Evolutionary conservation across 768 basidiomycete species (phyloP), one percentile per base, ranked within the genome.

Genomic region (Trametes coccinea): DNA sequence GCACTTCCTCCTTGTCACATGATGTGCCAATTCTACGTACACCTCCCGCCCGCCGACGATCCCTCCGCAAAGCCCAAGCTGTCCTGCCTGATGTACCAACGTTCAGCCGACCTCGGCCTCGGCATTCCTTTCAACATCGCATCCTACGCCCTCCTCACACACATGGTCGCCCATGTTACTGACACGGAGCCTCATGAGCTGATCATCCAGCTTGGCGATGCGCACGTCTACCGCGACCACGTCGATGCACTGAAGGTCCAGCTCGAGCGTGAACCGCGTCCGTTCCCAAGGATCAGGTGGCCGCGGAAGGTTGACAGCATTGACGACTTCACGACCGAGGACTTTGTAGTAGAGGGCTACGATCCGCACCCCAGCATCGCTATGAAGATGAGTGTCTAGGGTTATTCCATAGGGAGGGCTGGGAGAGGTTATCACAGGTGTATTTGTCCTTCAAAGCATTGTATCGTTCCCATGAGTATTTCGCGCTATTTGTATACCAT

Each of bases 51-150:
- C 3, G 65, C 80, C 0, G 67, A 75, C 13, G 68, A 79, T 16
- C 80, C 85, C 1, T 43, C 66, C 27, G 67, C 73, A 16, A 87
- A 84, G 65, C 89, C 88, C 8, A 84, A 83, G 59, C 87, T 98
- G 16, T 95, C 93, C 8, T 98, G 95, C 74, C 82, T 96, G 47
- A 95, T 98, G 94, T 98, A 89, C 78, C 96, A 98, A 71, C 92
- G 97, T 49, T 98, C 96, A 11, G 95, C 95, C 16, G 96, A 99
- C 72, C 84, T 98, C 7, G 96, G 96, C 1, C 91, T 99, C 41
- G 96, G 96, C 2, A 92, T 99, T 51, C 96, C 96, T 0, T 99
- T 99, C 84, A 99, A 99, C 75, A 98, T 99, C 75, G 97, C 96
- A 11, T 98, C 97, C 0, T 99, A 98, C 74, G 92, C 97, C 5